A percentile compares a stretch with the other conserved stretches of the same genome.
phyloP scores from a whole-genome alignment of 177 flowering plant species.

The Vitis hybrid region DNA sequence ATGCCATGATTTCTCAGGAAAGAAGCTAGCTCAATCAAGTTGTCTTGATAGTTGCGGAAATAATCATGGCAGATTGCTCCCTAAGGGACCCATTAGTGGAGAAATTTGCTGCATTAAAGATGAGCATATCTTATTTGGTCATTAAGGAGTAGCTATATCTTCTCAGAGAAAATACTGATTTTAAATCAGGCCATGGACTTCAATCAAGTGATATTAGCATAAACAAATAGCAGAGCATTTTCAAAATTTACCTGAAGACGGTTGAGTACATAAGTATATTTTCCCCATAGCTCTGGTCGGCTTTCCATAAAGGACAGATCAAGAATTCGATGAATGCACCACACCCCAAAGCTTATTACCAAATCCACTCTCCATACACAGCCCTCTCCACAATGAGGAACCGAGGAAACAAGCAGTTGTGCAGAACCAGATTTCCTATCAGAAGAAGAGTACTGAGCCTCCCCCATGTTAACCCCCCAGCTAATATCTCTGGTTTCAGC shows the following conservation, averaged over 20 bases:
- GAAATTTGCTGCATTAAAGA: not conserved
- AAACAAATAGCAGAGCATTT: not conserved
- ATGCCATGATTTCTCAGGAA: not conserved
- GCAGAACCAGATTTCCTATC: conserved; percentile 41
- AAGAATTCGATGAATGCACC: conserved; percentile 90
- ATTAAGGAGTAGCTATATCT: not conserved
- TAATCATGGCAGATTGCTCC: not conserved
- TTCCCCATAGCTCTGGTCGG: conserved; percentile 99
- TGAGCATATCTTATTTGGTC: not conserved
- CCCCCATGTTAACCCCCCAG: conserved; percentile 29
- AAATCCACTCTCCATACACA: conserved; percentile 79
- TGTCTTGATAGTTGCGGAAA: not conserved
- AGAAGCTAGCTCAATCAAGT: not conserved
- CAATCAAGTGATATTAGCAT: not conserved
- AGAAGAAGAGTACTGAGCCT: conserved; percentile 31
- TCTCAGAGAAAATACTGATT: not conserved
- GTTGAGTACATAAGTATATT: conserved; percentile 91
- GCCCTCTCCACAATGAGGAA: conserved; percentile 88
- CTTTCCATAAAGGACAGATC: conserved; percentile 95
- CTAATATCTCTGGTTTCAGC: conserved; percentile 56
- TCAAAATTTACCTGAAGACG: conserved; percentile 81
- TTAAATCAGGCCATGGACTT: not conserved
- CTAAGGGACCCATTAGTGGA: not conserved
- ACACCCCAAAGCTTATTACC: conserved; percentile 88
- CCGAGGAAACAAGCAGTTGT: conserved; percentile 34